phyloP scores from a whole-genome alignment of 768 basidiomycete genomes.

The Pleurotus djamor region DNA sequence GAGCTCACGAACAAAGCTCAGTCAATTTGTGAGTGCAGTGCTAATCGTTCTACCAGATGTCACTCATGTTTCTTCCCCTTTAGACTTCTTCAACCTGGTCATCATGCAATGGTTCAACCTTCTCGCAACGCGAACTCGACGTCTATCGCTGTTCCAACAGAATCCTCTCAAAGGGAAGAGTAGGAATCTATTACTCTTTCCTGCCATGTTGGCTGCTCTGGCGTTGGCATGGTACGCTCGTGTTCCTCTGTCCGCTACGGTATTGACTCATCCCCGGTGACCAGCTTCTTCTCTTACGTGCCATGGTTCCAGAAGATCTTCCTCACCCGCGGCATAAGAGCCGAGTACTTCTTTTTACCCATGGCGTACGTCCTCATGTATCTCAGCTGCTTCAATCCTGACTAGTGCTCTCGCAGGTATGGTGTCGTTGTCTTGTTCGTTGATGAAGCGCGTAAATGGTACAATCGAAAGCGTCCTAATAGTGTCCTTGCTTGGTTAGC shows the following conservation, averaged over 20 bases:
- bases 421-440: constrained; percentile 8
- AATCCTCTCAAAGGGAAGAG: constrained; percentile 32
- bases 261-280: constrained; percentile 8
- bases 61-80: not conserved
- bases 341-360: constrained; percentile 49
- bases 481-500: constrained; percentile 12
- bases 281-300: constrained; percentile 36
- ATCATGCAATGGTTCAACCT: constrained; percentile 65
- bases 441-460: constrained; percentile 22
- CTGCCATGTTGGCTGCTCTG: constrained; percentile 41
- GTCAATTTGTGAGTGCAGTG: constrained; percentile 31
- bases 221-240: constrained; percentile 39
- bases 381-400: constrained; percentile 12
- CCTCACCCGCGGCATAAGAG: constrained; percentile 41
- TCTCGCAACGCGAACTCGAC: constrained; percentile 52
- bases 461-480: constrained; percentile 19
- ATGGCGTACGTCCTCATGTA: constrained; percentile 35
- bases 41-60: not conserved
- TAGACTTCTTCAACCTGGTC: constrained; percentile 44
- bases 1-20: constrained; percentile 44
- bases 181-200: constrained; percentile 42
- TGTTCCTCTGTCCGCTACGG: constrained; percentile 13
- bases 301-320: constrained; percentile 50
- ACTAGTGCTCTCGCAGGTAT: not conserved
- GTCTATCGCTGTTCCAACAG: constrained; percentile 52